Conservation (phyloP, 148 eudicot species). For the Rhododendron ovatum region DNA sequence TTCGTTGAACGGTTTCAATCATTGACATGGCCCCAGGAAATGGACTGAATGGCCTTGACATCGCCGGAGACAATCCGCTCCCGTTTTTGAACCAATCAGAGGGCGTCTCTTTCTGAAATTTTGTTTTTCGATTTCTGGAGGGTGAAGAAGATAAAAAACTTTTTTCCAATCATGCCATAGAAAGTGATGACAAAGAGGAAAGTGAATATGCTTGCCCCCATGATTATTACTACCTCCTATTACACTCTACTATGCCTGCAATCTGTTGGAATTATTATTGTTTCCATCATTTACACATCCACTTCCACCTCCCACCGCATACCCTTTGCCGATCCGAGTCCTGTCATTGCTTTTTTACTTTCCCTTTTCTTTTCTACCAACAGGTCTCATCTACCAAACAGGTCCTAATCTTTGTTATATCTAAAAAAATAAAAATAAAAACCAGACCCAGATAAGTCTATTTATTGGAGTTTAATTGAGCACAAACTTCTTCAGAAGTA, state of each 20-base stretch:
- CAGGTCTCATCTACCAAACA: not conserved
- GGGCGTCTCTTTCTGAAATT: not conserved
- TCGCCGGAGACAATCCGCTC: not conserved
- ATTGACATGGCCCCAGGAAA: not conserved
- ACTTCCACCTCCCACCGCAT: conserved; percentile 34
- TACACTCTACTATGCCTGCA: not conserved
- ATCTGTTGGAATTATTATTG: conserved; percentile 1
- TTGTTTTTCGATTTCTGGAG: not conserved
- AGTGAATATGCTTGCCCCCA: conserved; percentile 28
- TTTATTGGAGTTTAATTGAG: not conserved
- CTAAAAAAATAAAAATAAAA: not conserved
- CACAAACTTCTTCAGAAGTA: not conserved
- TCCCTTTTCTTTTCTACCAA: conserved; percentile 12
- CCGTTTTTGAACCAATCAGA: not conserved
- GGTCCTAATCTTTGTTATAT: not conserved
- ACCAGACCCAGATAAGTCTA: not conserved
- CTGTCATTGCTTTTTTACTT: conserved; percentile 22
- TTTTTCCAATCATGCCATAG: conserved; percentile 34
- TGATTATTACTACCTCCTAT: conserved; percentile 15
- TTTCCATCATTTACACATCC: conserved; percentile 23
- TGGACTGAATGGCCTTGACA: not conserved
- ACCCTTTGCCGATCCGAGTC: conserved; percentile 18
- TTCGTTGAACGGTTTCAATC: not conserved
- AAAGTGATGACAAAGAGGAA: conserved; percentile 51
- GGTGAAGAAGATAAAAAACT: conserved; percentile 16